These are phyloP conservation scores for Pseudogymnoascus sp. DNA, from an alignment of 2,329 filamentous ascomycete genomes.

Conservation along the genomic window DNA sequence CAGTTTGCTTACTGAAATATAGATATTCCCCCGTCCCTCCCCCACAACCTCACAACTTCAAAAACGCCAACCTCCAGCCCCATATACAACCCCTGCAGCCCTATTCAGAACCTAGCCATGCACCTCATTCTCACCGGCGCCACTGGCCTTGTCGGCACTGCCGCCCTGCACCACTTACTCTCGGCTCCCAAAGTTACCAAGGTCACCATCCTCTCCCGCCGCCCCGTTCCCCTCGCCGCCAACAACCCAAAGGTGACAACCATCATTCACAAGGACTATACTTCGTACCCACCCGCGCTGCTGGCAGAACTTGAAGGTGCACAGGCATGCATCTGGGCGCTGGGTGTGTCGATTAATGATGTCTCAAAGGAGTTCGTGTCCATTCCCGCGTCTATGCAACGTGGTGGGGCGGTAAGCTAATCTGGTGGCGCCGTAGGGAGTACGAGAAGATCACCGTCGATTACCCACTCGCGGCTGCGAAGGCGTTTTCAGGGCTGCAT, in stretches of 20 bases:
- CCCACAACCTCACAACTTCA: background rate
- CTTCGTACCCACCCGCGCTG: constrained; percentile 48
- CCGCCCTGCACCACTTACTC: constrained; percentile 55
- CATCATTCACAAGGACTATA: constrained; percentile 62
- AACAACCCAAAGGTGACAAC: constrained; percentile 55
- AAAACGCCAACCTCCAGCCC: background rate
- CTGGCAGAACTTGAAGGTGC: constrained; percentile 57
- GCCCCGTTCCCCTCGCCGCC: constrained; percentile 57
- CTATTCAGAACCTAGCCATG: constrained; percentile 33
- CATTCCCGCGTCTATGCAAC: background rate
- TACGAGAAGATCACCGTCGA: constrained; percentile 63
- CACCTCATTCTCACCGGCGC: constrained; percentile 63
- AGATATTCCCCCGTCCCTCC: background rate
- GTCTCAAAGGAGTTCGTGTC: constrained; percentile 50
- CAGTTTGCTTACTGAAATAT: background rate
- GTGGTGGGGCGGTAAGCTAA: background rate
- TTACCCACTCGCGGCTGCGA: constrained; percentile 57
- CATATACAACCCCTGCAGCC: background rate
- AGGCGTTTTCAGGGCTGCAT: constrained; percentile 47
- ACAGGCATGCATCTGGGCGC: constrained; percentile 65
- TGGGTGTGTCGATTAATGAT: constrained; percentile 55
- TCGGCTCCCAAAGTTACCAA: constrained; percentile 45
- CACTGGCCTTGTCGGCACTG: constrained; percentile 58
- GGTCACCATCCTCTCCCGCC: constrained; percentile 61
- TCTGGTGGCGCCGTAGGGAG: constrained; percentile 33